Base-by-base conservation (phyloP, 2,329 filamentous ascomycete species). In the Biscogniauxia marginata region DNA sequence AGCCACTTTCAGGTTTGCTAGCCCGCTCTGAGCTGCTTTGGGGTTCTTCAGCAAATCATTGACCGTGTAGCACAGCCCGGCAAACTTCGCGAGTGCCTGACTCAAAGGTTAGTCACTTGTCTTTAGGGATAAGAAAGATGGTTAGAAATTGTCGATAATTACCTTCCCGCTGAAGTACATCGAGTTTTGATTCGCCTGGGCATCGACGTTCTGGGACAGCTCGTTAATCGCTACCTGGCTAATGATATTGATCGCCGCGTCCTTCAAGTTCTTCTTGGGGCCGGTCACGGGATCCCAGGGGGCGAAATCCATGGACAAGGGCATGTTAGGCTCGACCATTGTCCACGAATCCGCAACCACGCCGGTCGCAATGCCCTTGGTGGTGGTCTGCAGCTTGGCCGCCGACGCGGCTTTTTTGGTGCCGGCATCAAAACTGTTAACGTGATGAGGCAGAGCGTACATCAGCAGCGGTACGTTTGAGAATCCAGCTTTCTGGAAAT, bases 161-260 rank as follows among this genome's bases (percentile, higher is more conserved):
- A 82, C 88, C 79, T 93, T 98, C 64, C 95, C 95, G 64, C 89
- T 90, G 72, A 88, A 97, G 73, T 98, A 98, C 85, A 96, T 93
- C 39, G 91, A 96, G 69, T 93, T 84, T 34, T 90, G 77, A 61
- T 95, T 84, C 4, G 85, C 85, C 67, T 95, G 87, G 0, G 77
- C 76, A n/a, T 78, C 73, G 73, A 97, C 90, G 69, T 92, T 82
- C 72, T 95, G 87, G 0, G 84, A 81, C 0, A 96, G 76, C 71
- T 99, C 95, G 19, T 79, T 81, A n/a, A 80, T 77, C 1, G 91
- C 89, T 7, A 86, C 78, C 1, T 80, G 76, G 34, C 77, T 75
- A 54, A 96, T 88, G 2, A 77, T 75, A 2, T 78, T 70, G 63
- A 86, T 84, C 1, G 85, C 82, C n/a, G 77, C 74, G 1, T 75